Conservation (phyloP, 306 rosid genomes). For the Carpinus viminea region DNA sequence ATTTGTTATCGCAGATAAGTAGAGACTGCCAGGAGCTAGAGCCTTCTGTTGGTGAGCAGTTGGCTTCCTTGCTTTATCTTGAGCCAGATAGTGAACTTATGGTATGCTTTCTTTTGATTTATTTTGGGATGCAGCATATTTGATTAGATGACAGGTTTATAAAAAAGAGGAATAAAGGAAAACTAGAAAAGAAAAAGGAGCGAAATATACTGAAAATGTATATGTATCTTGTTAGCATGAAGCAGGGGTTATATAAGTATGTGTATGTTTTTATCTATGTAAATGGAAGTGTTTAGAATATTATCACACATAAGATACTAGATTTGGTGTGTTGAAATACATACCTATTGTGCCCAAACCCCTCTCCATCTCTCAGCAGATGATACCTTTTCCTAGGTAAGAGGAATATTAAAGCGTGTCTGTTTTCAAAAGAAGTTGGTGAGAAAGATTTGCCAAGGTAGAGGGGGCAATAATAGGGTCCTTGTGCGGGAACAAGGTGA, state of each 20-base stretch:
- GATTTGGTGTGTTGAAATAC: neutral
- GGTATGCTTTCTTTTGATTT: constrained; percentile 53
- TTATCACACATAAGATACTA: neutral
- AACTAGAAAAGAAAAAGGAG: neutral
- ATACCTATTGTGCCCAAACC: neutral
- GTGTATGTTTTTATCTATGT: no score
- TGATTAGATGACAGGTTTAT: constrained; percentile 7
- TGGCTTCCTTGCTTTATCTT: constrained; percentile 92
- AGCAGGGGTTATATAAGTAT: neutral
- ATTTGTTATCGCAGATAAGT: constrained; percentile 76
- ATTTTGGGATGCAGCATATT: constrained; percentile 15
- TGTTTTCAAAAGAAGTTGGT: neutral
- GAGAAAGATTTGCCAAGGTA: neutral
- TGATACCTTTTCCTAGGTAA: neutral
- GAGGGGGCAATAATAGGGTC: neutral
- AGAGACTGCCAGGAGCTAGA: constrained; percentile 99
- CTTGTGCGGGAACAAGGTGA: neutral
- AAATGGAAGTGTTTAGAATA: neutral
- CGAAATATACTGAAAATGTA: neutral
- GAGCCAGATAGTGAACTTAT: constrained; percentile 99
- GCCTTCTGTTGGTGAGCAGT: constrained; percentile 89
- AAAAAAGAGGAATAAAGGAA: neutral
- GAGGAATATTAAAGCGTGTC: neutral
- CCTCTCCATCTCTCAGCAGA: neutral
- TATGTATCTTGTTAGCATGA: neutral